Evolutionary conservation across 805 yeast species (phyloP), one percentile per base, ranked within the genome.

Genomic region (Ogataea methanolica): DNA sequence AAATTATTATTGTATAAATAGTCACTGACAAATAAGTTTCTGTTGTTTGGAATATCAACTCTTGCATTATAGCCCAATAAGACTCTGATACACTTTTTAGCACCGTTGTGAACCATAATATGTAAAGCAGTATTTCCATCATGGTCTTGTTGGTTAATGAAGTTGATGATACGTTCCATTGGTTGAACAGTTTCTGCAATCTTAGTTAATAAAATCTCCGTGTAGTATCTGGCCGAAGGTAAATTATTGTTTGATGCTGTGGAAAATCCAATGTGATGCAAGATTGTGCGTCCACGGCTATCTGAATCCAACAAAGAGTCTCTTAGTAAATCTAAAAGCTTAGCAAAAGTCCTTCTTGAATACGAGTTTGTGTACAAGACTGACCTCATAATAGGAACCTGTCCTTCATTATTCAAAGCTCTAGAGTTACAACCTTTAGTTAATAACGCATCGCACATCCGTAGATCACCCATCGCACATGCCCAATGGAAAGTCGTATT

Each of bases 401-500:
- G 88, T 0, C 97, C 97, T 40, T 76, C 75, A 50, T 81, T 75
- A 58, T 86, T 86, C 15, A 77, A 67, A 4, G 74, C 73, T 41
- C 74, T 66, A 47, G 79, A 76, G 66, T 83, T 78, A 2, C 96
- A 94, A 5, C 96, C 96, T 36, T 84, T 80, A 29, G 81, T 73
- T 31, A 88, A 68, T 38, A 94, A 73, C 14, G 90, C 77, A 55
- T 85, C 94, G 47, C 88, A 82, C 67, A 91, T 82, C 41, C 76
- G 78, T 33, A 85, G 67, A 62, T 84, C 88, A 4, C 98, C 99
- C 79, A 94, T 89, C 1, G 98, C 86, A 50, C 97, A 89, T 0
- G 98, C 96, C 97, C 98, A 94, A 67, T 94, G 99, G 56, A 94
- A 82, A 2, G 96, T 85, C 0, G 97, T 87, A 61, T 94, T 95